Percentiles rank a stretch among this genome's conserved stretches.
These are phyloP conservation scores for Coemansia sp. DNA, from an alignment of 192 early-diverging fungal species.

Conservation along the genomic window DNA sequence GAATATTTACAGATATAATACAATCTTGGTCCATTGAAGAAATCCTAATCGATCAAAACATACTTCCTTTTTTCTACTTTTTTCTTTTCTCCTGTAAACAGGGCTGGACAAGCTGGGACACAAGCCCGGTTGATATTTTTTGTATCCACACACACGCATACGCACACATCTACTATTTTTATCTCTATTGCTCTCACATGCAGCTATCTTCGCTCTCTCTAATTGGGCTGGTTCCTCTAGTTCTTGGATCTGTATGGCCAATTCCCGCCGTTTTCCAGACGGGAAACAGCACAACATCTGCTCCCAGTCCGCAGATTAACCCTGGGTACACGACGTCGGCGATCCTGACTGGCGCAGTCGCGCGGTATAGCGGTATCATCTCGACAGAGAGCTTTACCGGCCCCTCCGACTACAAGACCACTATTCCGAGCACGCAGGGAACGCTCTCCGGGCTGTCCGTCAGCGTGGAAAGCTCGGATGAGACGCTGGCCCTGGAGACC, in stretches of 20 bases:
- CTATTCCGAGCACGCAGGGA: conserved; percentile 4
- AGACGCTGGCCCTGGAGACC: conserved; percentile 55
- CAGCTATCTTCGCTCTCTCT: conserved; percentile 13
- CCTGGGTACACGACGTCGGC: conserved; percentile 49
- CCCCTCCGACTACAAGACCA: conserved; percentile 45
- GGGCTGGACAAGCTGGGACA: not conserved
- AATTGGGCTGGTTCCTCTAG: conserved; percentile 21
- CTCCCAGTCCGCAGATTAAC: conserved; percentile 26
- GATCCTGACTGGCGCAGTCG: conserved; percentile 49
- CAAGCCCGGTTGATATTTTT: not conserved
- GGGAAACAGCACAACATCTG: conserved; percentile 46
- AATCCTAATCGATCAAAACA: too few species aligned
- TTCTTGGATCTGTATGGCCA: conserved; percentile 45
- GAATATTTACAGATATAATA: too few species aligned
- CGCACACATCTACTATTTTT: too few species aligned
- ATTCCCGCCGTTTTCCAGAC: conserved; percentile 23
- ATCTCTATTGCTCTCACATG: not conserved
- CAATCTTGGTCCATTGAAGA: too few species aligned
- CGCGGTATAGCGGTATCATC: conserved; percentile 54
- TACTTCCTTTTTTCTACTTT: not conserved
- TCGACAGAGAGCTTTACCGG: conserved; percentile 51
- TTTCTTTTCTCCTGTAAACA: not conserved
- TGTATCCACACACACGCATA: too few species aligned
- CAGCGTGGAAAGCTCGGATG: conserved; percentile 42
- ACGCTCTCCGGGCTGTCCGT: conserved; percentile 48